Evolutionary conservation across 2,329 filamentous ascomycete species (phyloP).

Genomic region (Pseudogymnoascus sp.): DNA sequence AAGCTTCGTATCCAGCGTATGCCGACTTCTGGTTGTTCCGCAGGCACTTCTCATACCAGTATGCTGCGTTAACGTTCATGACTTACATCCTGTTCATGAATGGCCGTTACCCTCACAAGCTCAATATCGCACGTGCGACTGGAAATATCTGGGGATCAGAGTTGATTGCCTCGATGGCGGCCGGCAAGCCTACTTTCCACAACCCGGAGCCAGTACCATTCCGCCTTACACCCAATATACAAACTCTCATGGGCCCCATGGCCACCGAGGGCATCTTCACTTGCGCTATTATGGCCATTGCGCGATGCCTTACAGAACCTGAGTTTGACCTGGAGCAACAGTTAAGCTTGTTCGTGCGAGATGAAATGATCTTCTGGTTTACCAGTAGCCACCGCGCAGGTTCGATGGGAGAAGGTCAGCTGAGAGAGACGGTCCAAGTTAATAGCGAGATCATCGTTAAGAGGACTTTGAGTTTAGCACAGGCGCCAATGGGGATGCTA

Average conservation of each 20-base stretch:
- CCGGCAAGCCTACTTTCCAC: conserved; percentile 78
- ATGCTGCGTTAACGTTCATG: conserved; percentile 93
- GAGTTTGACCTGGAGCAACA: conserved; percentile 89
- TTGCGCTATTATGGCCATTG: conserved; percentile 93
- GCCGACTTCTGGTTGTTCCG: conserved; percentile 98
- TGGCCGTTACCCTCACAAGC: conserved; percentile 89
- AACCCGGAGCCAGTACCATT: conserved; percentile 95
- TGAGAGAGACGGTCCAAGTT: conserved; percentile 66
- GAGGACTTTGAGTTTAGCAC: conserved; percentile 75
- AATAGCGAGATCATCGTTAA: conserved; percentile 93
- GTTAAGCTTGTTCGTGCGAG: conserved; percentile 86
- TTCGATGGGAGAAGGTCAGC: conserved; percentile 51
- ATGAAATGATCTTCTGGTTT: conserved; percentile 98
- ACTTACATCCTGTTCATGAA: conserved; percentile 98
- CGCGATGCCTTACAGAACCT: conserved; percentile 84
- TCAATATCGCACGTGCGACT: conserved; percentile 77
- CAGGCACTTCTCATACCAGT: conserved; percentile 90
- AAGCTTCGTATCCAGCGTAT: conserved; percentile 76
- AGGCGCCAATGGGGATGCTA: conserved; percentile 62
- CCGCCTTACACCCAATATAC: conserved; percentile 91
- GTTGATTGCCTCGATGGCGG: conserved; percentile 81
- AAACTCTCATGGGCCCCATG: conserved; percentile 91
- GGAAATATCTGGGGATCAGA: conserved; percentile 97
- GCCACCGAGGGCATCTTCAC: conserved; percentile 94
- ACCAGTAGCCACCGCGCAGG: conserved; percentile 63